phyloP scores from a whole-genome alignment of 208 protist species.

The Trypanosoma brucei region DNA sequence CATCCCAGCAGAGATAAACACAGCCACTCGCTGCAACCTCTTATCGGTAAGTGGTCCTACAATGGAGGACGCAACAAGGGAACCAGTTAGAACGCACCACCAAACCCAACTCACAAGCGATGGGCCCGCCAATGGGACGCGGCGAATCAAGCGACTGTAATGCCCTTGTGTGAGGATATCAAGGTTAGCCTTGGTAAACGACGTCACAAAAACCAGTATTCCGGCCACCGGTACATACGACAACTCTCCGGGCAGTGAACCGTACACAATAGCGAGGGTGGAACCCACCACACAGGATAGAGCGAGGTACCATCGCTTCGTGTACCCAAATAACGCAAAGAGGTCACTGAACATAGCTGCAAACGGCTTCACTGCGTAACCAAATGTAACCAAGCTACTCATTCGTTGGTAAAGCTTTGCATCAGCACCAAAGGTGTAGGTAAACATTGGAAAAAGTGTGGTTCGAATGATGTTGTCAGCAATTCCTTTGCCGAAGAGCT shows the following conservation, averaged over 20 bases:
- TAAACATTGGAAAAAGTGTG: constrained; percentile 43
- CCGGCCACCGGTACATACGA: constrained; percentile 29
- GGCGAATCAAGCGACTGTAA: constrained; percentile 67
- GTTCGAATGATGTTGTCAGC: constrained; percentile 40
- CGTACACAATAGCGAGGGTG: constrained; percentile 40
- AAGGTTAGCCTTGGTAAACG: constrained; percentile 55
- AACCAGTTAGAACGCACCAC: constrained; percentile 47
- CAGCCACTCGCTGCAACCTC: constrained; percentile 34
- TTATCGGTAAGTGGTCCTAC: constrained; percentile 51
- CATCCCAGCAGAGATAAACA: constrained; percentile 50
- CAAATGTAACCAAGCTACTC: constrained; percentile 30
- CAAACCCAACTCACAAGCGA: constrained; percentile 65
- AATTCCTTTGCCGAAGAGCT: constrained; percentile 56
- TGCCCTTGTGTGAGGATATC: constrained; percentile 76
- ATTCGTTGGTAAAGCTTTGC: constrained; percentile 50
- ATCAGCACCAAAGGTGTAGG: constrained; percentile 29
- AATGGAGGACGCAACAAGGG: constrained; percentile 37
- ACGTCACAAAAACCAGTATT: constrained; percentile 49
- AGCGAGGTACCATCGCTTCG: constrained; percentile 70
- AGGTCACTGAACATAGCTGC: constrained; percentile 54
- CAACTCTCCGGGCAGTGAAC: constrained; percentile 34
- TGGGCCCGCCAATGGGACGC: constrained; percentile 35
- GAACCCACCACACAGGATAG: constrained; percentile 39
- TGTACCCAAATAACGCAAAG: constrained; percentile 64
- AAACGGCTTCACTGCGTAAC: constrained; percentile 66